A percentile compares a stretch with the other conserved stretches of the same genome.
Conservation (phyloP, 2,329 filamentous ascomycete genomes). For the Davidsoniella virescens region DNA sequence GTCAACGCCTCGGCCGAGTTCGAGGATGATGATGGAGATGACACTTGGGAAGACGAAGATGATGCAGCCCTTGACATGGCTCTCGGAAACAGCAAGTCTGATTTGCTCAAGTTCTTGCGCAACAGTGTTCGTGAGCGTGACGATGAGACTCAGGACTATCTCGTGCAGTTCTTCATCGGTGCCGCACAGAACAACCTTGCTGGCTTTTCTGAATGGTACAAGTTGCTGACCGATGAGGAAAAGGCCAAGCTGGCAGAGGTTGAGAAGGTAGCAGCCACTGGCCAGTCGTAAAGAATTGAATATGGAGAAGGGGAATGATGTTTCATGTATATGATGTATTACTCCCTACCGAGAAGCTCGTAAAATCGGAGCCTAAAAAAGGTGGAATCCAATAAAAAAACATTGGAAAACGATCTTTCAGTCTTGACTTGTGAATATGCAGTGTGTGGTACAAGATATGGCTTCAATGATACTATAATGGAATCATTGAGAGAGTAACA, state of each 20-base stretch:
- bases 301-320: background rate
- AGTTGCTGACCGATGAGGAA: slow-evolving; percentile 37
- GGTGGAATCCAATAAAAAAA: too few relatives aligned
- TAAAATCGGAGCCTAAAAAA: too few relatives aligned
- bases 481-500: too few relatives aligned
- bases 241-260: slow-evolving; percentile 39
- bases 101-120: slow-evolving; percentile 66
- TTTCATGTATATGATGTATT: too few relatives aligned
- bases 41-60: slow-evolving; percentile 76
- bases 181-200: slow-evolving; percentile 40
- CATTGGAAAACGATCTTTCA: too few relatives aligned
- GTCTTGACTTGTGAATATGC: too few relatives aligned
- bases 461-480: too few relatives aligned
- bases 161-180: slow-evolving; percentile 63
- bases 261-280: slow-evolving; percentile 21
- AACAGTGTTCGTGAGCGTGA: slow-evolving; percentile 53
- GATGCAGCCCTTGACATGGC: slow-evolving; percentile 65
- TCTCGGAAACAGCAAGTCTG: slow-evolving; percentile 47
- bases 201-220: slow-evolving; percentile 41
- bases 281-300: background rate
- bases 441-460: too few relatives aligned
- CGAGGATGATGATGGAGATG: slow-evolving; percentile 41
- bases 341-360: too few relatives aligned
- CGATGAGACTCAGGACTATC: slow-evolving; percentile 76
- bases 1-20: slow-evolving; percentile 40